phyloP scores from a whole-genome alignment of 75 land plant genomes.

The Gnetum montanum region DNA sequence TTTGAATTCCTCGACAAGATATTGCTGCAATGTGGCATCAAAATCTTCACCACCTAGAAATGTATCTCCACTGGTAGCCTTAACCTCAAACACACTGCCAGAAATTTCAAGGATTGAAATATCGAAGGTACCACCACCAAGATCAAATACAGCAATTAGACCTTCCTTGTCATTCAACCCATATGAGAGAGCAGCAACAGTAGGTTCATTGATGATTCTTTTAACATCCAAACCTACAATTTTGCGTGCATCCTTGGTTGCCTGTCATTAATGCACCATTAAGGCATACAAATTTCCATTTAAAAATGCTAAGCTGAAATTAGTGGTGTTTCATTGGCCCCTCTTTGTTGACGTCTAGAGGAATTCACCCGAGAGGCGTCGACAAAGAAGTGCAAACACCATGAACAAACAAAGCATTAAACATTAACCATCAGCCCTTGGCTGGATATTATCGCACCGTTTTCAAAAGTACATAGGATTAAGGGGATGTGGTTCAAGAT shows the following conservation, averaged over 20 bases:
- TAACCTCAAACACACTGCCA: slow-evolving; percentile 72
- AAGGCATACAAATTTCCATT: too few relatives aligned
- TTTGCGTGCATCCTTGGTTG: slow-evolving; percentile 70
- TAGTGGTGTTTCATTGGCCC: too few relatives aligned
- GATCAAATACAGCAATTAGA: slow-evolving; percentile 54
- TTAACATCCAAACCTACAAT: slow-evolving; percentile 62
- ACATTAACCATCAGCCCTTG: too few relatives aligned
- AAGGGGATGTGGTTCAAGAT: too few relatives aligned
- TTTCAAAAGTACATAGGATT: too few relatives aligned
- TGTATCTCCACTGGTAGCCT: slow-evolving; percentile 63
- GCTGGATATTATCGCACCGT: too few relatives aligned
- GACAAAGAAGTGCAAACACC: too few relatives aligned
- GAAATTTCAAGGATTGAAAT: slow-evolving; percentile 61
- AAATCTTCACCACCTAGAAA: slow-evolving; percentile 66
- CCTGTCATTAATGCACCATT: slow-evolving; percentile 72
- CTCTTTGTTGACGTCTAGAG: too few relatives aligned
- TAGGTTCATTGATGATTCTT: slow-evolving; percentile 64
- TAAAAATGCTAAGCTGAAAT: too few relatives aligned
- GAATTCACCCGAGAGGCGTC: too few relatives aligned
- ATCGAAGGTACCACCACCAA: slow-evolving; percentile 73
- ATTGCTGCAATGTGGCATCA: slow-evolving; percentile 40
- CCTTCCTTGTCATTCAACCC: slow-evolving; percentile 66
- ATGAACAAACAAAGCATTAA: too few relatives aligned
- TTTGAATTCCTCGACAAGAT: slow-evolving; percentile 37
- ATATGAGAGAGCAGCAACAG: slow-evolving; percentile 67